Evolutionary conservation across 192 early-diverging fungal genomes (phyloP).

Genomic region (Gryganskiella cystojenkinii): DNA sequence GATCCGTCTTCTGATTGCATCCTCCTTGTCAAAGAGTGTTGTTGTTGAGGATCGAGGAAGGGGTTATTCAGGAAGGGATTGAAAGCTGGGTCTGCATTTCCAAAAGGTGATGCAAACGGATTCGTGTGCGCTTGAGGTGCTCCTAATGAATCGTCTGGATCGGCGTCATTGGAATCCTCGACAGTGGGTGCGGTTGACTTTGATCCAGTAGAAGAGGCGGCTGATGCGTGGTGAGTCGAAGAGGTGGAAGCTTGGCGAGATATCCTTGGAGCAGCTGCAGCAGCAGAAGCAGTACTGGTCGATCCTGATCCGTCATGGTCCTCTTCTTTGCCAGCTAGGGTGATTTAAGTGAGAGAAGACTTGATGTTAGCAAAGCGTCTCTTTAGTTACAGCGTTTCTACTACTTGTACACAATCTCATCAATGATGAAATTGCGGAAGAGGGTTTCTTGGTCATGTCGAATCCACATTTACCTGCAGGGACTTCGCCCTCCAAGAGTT

Average conservation of each 20-base stretch:
- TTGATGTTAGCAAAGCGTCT: no score
- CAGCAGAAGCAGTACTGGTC: no score
- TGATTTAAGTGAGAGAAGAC: no score
- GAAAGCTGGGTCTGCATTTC: background rate
- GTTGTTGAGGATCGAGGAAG: constrained; percentile 25
- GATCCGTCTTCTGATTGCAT: constrained; percentile 26
- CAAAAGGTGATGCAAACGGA: constrained; percentile 8
- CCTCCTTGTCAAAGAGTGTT: constrained; percentile 30
- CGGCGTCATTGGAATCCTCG: constrained; percentile 45
- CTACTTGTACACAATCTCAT: no score
- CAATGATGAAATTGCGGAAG: no score
- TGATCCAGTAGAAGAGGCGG: no score
- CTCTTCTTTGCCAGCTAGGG: constrained; percentile 6
- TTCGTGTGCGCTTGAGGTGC: constrained; percentile 36
- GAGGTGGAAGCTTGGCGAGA: background rate
- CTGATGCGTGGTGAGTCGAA: background rate
- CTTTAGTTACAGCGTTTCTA: no score
- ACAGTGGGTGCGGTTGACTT: constrained; percentile 10
- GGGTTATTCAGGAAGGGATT: constrained; percentile 36
- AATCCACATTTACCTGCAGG: no score
- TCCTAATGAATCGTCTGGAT: constrained; percentile 60
- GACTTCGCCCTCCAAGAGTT: background rate
- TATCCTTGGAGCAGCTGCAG: no score
- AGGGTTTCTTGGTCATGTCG: no score
- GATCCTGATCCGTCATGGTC: constrained; percentile 5